phyloP scores from a whole-genome alignment of 345 rosid species.

The Iberis pinnata region DNA sequence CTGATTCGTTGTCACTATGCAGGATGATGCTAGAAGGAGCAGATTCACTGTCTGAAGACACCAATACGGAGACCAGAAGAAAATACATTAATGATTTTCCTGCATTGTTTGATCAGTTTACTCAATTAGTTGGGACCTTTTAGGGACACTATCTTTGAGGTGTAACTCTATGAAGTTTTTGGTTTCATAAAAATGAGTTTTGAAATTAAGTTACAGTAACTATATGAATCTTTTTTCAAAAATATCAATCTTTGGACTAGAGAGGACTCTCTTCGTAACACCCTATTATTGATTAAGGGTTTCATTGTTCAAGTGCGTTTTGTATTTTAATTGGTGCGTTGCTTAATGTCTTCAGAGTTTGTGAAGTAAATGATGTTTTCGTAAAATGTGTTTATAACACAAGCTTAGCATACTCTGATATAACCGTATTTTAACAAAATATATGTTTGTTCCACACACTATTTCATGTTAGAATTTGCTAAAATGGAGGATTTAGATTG shows the following conservation, averaged over 20 bases:
- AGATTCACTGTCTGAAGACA: constrained; percentile 60
- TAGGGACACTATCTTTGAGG: constrained; percentile 20
- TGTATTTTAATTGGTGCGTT: no score
- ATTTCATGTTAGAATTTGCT: no score
- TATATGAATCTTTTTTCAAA: constrained; percentile 9
- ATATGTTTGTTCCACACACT: no score
- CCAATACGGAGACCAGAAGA: constrained; percentile 12
- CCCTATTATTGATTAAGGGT: not conserved
- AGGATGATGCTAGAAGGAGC: constrained; percentile 74
- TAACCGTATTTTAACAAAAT: no score
- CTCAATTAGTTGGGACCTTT: constrained; percentile 22
- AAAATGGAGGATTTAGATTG: no score
- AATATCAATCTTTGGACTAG: constrained; percentile 1
- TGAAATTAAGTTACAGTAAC: constrained; percentile 1
- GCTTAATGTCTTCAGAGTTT: no score
- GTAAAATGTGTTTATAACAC: no score
- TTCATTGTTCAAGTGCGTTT: not conserved
- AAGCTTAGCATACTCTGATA: no score
- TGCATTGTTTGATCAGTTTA: constrained; percentile 23
- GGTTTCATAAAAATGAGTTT: constrained; percentile 3
- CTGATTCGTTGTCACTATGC: constrained; percentile 24
- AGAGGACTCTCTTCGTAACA: not conserved
- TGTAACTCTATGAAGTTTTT: constrained; percentile 24
- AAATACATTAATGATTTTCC: constrained; percentile 22
- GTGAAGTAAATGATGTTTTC: no score